A percentile compares a stretch with the other conserved stretches of the same genome.
phyloP scores from a whole-genome alignment of 257 asterid genomes.

The Salvia miltiorrhiza region DNA sequence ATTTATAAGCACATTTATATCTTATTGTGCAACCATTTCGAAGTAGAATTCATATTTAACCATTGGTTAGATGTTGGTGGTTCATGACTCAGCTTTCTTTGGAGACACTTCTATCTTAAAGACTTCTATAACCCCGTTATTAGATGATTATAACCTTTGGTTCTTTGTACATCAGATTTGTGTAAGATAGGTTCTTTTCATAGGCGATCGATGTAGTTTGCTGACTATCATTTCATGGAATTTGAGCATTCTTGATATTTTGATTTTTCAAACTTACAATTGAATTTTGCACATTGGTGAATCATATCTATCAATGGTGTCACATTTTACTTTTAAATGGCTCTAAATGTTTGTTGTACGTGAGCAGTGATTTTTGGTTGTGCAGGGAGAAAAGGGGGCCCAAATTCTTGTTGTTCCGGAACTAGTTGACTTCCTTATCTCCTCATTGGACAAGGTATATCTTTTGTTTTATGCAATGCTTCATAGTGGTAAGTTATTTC shows the following conservation, averaged over 20 bases:
- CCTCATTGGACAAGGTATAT: slow-evolving; percentile 77
- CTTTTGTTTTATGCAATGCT: not conserved
- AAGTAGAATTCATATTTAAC: not conserved
- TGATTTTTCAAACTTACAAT: not conserved
- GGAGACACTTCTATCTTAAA: not conserved
- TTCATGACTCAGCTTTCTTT: slow-evolving; percentile 2
- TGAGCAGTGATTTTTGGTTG: not conserved
- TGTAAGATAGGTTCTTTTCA: not conserved
- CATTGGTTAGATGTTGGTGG: not conserved
- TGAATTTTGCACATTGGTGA: slow-evolving; percentile 3
- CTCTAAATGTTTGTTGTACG: not conserved
- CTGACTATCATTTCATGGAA: not conserved
- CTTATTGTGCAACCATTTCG: not conserved
- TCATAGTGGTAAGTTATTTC: not conserved
- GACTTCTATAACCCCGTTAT: not conserved
- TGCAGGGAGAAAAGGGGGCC: slow-evolving; percentile 92
- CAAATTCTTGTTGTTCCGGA: slow-evolving; percentile 90
- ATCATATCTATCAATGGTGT: not conserved
- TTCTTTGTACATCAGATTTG: not conserved
- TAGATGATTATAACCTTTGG: not conserved
- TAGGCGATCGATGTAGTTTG: not conserved
- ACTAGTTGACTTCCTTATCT: slow-evolving; percentile 68
- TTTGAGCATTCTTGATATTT: not conserved
- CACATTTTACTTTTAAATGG: not conserved
- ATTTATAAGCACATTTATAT: not conserved